Evolutionary conservation across 257 asterid genomes (phyloP), one percentile per base, ranked within the genome.

Genomic region (Ehretia macrophylla): DNA sequence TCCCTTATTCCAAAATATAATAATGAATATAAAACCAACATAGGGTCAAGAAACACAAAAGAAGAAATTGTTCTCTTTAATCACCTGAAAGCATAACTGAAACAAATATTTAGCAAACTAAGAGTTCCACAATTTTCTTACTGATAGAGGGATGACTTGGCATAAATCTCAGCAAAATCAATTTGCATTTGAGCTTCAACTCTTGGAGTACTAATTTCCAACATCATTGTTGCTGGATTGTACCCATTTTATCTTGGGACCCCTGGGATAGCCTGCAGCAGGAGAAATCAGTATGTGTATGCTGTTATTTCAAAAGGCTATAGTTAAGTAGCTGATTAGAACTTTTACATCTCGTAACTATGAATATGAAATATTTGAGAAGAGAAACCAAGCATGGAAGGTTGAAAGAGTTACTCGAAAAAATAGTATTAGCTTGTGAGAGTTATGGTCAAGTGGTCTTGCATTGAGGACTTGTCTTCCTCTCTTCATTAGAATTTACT

Each of bases 221-320:
- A 68, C 80, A 83, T 73, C 90, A 86, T 79, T 1, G 86, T 83
- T 3, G 90, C 83, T 47, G 89, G 85, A 63, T 79, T 79, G 32
- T 64, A 70, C 14, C 85, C 85, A 5, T 67, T 65, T 53, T 62
- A 79, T 83, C 71, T 68, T 77, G 79, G 71, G 44, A 83, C 74
- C 48, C 86, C 86, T 9, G 68, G 73, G 50, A 79, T 57, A 59
- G 66, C 75, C 90, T 83, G 68, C 18, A 63, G 32, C 10, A 10
- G 17, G 48, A 19, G 14, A 51, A 49, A 53, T n/a, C 27, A 17
- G 5, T 57, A 39, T 13, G n/a, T n/a, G n/a, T n/a, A n/a, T n/a
- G n/a, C n/a, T n/a, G 4, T 27, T 10, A 37, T 8, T 32, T 19
- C 18, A 65, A 27, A n/a, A n/a, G n/a, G n/a, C n/a, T n/a, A n/a